Conservation (phyloP, 2,329 filamentous ascomycete species). For the Chrysoporthe cubensis region DNA sequence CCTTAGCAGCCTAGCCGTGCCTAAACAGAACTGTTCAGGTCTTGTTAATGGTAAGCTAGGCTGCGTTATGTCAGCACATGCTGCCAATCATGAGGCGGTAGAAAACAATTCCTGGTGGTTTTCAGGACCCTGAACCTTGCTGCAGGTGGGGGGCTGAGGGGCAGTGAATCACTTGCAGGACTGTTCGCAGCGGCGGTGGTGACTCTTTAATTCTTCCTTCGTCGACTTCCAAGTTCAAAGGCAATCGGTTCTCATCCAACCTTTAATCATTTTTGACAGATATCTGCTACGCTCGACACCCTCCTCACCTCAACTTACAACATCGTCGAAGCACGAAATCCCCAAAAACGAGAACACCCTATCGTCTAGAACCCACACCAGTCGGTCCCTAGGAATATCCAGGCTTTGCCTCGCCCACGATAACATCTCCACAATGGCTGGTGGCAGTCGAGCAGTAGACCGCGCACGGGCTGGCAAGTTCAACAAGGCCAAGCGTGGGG, state of each 20-base stretch:
- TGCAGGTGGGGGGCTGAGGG: constrained; percentile 9
- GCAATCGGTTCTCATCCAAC: neutral
- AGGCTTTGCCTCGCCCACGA: neutral
- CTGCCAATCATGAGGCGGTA: constrained; percentile 5
- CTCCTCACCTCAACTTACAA: neutral
- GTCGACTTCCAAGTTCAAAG: neutral
- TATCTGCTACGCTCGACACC: too few relatives aligned
- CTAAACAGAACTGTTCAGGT: too few relatives aligned
- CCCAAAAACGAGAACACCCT: neutral
- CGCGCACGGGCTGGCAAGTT: constrained; percentile 92
- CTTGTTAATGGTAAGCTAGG: neutral
- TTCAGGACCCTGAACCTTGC: constrained; percentile 17
- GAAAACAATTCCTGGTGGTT: constrained; percentile 16
- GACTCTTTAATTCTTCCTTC: constrained; percentile 19
- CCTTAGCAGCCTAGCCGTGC: too few relatives aligned
- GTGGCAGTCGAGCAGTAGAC: constrained; percentile 53
- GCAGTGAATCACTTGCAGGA: constrained; percentile 5
- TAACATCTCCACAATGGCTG: constrained; percentile 45
- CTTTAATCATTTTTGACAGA: neutral
- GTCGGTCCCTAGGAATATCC: neutral
- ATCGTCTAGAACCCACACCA: too few relatives aligned
- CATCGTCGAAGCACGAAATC: neutral
- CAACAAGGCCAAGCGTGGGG: constrained; percentile 89
- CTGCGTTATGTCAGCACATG: neutral
- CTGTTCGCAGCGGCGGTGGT: constrained; percentile 6